A percentile compares a stretch with the other conserved stretches of the same genome.
phyloP scores from a whole-genome alignment of 805 yeast genomes.

The Metschnikowia anglica region DNA sequence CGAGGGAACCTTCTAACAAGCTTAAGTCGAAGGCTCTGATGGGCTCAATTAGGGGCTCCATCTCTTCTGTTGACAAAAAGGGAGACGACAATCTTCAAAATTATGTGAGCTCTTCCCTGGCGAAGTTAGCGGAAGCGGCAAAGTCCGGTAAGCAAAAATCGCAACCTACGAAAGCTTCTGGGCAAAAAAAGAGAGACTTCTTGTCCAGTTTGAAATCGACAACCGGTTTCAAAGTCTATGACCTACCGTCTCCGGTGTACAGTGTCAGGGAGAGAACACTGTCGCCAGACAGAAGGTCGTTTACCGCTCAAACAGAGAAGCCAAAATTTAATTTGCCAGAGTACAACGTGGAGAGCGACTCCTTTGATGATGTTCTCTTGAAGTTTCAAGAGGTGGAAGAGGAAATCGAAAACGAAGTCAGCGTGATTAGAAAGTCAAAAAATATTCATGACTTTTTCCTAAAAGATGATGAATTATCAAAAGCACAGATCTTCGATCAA shows the following conservation, averaged over 20 bases:
- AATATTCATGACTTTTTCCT: conserved; percentile 29
- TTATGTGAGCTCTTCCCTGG: background rate
- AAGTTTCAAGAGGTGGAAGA: conserved; percentile 21
- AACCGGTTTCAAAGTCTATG: conserved; percentile 11
- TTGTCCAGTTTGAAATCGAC: conserved; percentile 12
- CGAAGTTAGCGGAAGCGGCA: background rate
- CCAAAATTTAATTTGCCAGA: conserved; percentile 17
- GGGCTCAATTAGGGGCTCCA: background rate
- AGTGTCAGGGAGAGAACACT: conserved; percentile 10
- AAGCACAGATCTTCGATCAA: conserved; percentile 42
- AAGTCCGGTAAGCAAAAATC: background rate
- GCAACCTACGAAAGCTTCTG: background rate
- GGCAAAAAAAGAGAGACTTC: conserved; percentile 8
- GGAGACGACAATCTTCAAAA: background rate
- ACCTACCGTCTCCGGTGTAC: conserved; percentile 16
- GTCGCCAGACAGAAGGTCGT: conserved; percentile 3
- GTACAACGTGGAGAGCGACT: conserved; percentile 17
- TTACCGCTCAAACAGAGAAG: background rate
- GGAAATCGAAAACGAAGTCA: conserved; percentile 18
- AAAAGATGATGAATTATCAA: conserved; percentile 43
- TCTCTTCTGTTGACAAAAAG: background rate
- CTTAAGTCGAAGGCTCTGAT: conserved; percentile 10
- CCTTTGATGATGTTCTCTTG: conserved; percentile 18
- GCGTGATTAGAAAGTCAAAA: conserved; percentile 8
- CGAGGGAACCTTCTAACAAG: background rate